phyloP scores from a whole-genome alignment of 2,329 filamentous ascomycete species.

The Rugonectria rugulosa region DNA sequence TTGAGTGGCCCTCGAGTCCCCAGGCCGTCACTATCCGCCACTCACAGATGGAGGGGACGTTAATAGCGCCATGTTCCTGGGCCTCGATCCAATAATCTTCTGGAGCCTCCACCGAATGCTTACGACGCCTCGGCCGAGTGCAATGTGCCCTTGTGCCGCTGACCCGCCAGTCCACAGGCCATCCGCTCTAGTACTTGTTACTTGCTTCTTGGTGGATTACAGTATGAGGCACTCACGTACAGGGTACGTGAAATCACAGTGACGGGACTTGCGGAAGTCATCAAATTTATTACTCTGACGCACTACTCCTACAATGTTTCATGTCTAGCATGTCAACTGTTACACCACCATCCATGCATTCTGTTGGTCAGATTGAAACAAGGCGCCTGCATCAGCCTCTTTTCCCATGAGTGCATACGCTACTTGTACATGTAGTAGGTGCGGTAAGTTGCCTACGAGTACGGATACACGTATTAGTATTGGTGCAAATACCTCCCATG shows the following conservation, averaged over 20 bases:
- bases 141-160: conserved; percentile 23
- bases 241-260: neutral
- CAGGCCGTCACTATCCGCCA: conserved; percentile 9
- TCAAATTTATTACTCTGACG: conserved; percentile 16
- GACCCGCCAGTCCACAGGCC: conserved; percentile 26
- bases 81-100: conserved; percentile 24
- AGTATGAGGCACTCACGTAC: neutral
- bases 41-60: conserved; percentile 10
- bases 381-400: too few relatives aligned
- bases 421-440: too few relatives aligned
- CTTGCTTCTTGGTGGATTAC: too few relatives aligned
- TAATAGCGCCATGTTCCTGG: conserved; percentile 21
- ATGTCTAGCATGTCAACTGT: conserved; percentile 6
- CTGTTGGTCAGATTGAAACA: too few relatives aligned
- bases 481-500: too few relatives aligned
- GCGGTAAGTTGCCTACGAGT: too few relatives aligned
- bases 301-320: conserved; percentile 4
- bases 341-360: neutral
- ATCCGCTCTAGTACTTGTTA: too few relatives aligned
- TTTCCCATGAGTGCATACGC: too few relatives aligned
- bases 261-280: too few relatives aligned
- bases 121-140: conserved; percentile 36
- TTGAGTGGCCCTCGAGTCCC: conserved; percentile 2
- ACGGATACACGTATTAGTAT: too few relatives aligned
- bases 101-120: conserved; percentile 29